Base-by-base conservation (phyloP, 2,329 filamentous ascomycete species). In the Leptographium lundbergii region DNA sequence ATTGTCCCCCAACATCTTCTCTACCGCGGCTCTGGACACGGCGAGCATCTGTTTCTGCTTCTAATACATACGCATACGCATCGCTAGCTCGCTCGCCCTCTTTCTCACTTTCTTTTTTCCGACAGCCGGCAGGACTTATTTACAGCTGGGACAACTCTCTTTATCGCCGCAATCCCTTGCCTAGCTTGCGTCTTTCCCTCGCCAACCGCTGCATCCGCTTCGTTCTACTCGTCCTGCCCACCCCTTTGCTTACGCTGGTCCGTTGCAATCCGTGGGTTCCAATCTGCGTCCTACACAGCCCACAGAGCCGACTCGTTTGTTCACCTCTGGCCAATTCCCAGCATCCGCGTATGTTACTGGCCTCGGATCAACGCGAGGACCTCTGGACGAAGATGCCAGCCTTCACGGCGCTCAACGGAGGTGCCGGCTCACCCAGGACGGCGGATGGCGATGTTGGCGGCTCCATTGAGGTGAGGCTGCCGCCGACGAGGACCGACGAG, bases 321-420 rank as follows among this genome's bases (percentile, higher is more conserved):
- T 39, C 36, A 39, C 36, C 36, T 5, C 13, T 17, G 36, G 36
- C 36, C 34, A 36, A 36, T 36, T 42, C 5, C n/a, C 25, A 24
- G 19, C 6, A 10, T 54, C 17, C n/a, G 57, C 61, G 54, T 36
- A 61, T 63, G 61, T 59, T 57, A 27, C 54, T 58, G 17, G 48
- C 57, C 25, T 54, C 58, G 22, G 50, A 61, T 9, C 61, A 61
- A 32, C 61, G 59, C 13, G 61, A 58, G 29, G 59, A 61, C 59
- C 50, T 59, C 60, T 63, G 63, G 61, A 64, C 63, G 65, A 69
- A 65, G 64, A 81, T 81, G 78, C 73, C 78, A 47, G 69, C 74
- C n/a, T 80, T 79, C 61, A 78, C 73, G 34, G 75, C 76, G 63
- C 73, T 81, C n/a, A 79, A 79, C 62, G 24, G 54, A 39, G 75